phyloP scores from a whole-genome alignment of 2,329 filamentous ascomycete genomes.

The Microcera coccophila region DNA sequence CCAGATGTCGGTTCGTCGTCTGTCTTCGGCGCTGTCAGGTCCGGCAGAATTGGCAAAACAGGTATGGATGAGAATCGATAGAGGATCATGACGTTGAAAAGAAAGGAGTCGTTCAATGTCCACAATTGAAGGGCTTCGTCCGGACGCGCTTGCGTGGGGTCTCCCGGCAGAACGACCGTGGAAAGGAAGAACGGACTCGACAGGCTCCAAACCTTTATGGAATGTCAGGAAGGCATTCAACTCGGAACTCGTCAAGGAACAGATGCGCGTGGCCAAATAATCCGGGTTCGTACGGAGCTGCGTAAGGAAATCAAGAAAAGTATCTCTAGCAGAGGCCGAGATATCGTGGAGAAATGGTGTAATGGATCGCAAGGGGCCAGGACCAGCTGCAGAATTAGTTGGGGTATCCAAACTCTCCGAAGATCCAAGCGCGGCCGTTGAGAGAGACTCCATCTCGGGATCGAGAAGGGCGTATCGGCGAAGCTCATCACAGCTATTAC shows the following conservation, averaged over 20 bases:
- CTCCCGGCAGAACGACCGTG: constrained; percentile 51
- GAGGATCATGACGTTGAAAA: constrained; percentile 82
- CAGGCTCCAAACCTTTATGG: constrained; percentile 72
- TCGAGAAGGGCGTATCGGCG: constrained; percentile 68
- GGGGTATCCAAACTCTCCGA: constrained; percentile 50
- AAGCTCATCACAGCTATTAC: constrained; percentile 70
- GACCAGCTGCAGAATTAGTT: constrained; percentile 38
- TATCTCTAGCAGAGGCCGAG: constrained; percentile 68
- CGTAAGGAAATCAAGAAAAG: constrained; percentile 74
- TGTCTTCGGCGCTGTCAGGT: constrained; percentile 76
- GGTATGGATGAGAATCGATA: constrained; percentile 81
- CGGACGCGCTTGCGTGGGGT: constrained; percentile 43
- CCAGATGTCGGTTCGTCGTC: constrained; percentile 79
- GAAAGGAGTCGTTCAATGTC: constrained; percentile 80
- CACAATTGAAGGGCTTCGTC: constrained; percentile 45
- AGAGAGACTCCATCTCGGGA: constrained; percentile 62
- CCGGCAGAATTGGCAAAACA: constrained; percentile 84
- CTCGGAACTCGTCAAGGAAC: constrained; percentile 70
- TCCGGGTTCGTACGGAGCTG: constrained; percentile 81
- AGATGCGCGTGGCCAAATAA: constrained; percentile 80
- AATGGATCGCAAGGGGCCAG: constrained; percentile 37
- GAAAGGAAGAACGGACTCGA: constrained; percentile 77
- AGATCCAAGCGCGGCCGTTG: constrained; percentile 41
- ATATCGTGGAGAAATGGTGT: constrained; percentile 67
- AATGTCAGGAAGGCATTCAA: constrained; percentile 73